Evolutionary conservation across 2,329 filamentous ascomycete species (phyloP), one percentile per base, ranked within the genome.

Genomic region (Cordyceps militaris): DNA sequence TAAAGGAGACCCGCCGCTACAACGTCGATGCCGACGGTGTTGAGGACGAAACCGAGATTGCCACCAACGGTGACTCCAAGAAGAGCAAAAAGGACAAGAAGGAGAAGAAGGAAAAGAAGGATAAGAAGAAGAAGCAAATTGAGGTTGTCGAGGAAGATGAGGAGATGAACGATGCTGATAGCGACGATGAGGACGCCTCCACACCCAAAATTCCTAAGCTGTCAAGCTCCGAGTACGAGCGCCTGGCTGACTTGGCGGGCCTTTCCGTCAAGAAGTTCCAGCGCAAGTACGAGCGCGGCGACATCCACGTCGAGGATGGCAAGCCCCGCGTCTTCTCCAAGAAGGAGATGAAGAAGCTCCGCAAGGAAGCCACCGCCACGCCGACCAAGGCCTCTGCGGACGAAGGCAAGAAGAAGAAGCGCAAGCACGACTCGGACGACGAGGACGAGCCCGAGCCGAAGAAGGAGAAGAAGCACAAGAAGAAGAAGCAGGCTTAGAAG

Each of bases 1-100:
- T 99, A 68, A 96, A 95, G 76, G 91, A 97, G 73, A 88, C 89
- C 11, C 83, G 90, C 70, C 94, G 93, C 74, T 99, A 99, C 81
- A 97, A 97, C 73, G 81, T 84, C 50, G 92, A 97, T 69, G 94
- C 91, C 56, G 94, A 99, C 73, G 93, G 91, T 62, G 77, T 97
- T 52, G 79, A 79, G 60, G 84, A 83, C 14, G 80, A 86, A 40
- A 79, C 78, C 14, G 75, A 76, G 28, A 69, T 70, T 63, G 73
- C 74, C 50, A 72, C 67, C 23, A 69, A 72, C 42, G 69, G 70
- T 61, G 69, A 69, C 61, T 64, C 66, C 59, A 72, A 70, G 63
- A 72, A 71, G 65, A 68, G 69, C 16, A 75, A 78, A 62, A 73
- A 79, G 67, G 71, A 73, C 63, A 70, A 77, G 60, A 71, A 73